Conservation (phyloP, 73 alveolate species). For the Paramecium tetraurelia region DNA sequence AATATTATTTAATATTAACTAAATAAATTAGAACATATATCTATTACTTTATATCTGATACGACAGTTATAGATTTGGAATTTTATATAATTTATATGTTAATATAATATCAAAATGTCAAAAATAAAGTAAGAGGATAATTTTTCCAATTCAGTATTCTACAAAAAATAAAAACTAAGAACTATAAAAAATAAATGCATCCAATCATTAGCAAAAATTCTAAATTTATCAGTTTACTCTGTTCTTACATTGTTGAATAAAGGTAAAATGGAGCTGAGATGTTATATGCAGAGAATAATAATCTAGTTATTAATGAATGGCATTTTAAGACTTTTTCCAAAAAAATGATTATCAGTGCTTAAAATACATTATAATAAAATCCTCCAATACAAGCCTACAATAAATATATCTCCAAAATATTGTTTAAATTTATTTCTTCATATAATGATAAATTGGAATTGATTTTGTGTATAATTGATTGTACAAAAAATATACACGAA, state of each 20-base stretch:
- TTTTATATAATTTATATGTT: not conserved
- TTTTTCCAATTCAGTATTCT: not conserved
- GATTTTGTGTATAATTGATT: not conserved
- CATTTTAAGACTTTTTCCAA: not conserved
- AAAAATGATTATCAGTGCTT: not conserved
- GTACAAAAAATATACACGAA: not conserved
- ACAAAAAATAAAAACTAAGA: not conserved
- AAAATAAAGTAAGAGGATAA: not conserved
- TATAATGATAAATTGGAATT: not conserved
- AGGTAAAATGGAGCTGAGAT: not conserved
- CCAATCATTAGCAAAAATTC: not conserved
- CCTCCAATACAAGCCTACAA: not conserved
- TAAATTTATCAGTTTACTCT: not conserved
- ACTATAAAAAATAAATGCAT: not conserved
- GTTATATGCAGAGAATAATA: not conserved
- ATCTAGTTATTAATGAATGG: not conserved
- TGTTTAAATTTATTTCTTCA: not conserved
- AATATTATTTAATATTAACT: too few relatives aligned
- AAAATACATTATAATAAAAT: not conserved
- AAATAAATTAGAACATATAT: too few relatives aligned
- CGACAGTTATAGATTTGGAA: too few relatives aligned
- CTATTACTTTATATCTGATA: too few relatives aligned
- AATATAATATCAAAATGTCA: not conserved
- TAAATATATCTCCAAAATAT: not conserved
- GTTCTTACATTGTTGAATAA: not conserved